Conservation (phyloP, 805 yeast genomes). For the Ogataea ramenticola region DNA sequence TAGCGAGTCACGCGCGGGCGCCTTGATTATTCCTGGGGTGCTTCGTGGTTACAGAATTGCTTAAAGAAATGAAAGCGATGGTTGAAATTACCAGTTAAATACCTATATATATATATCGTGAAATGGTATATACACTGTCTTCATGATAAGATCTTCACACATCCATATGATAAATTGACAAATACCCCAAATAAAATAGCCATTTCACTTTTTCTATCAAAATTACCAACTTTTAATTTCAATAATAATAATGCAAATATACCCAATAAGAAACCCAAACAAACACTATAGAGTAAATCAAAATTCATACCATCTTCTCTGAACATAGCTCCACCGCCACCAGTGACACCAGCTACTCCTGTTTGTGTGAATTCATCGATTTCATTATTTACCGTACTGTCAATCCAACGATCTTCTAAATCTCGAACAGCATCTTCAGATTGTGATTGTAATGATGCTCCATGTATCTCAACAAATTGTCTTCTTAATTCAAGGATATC, state of each 20-base stretch:
- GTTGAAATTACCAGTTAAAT: too few species aligned
- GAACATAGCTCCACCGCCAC: neutral
- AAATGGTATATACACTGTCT: too few species aligned
- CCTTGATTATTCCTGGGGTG: too few species aligned
- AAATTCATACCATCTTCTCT: slow-evolving; percentile 36
- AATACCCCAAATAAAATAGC: slow-evolving; percentile 66
- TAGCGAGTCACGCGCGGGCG: neutral
- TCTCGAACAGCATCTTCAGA: slow-evolving; percentile 50
- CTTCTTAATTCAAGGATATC: slow-evolving; percentile 66
- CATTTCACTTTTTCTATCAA: slow-evolving; percentile 57
- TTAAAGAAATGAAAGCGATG: too few species aligned
- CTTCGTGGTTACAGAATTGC: too few species aligned
- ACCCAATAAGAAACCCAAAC: slow-evolving; percentile 73
- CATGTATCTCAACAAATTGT: slow-evolving; percentile 70
- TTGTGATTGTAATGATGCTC: slow-evolving; percentile 25
- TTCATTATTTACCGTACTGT: slow-evolving; percentile 56
- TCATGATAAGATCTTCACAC: slow-evolving; percentile 40
- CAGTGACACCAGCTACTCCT: neutral
- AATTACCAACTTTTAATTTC: slow-evolving; percentile 49
- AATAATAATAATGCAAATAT: slow-evolving; percentile 58
- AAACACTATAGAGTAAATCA: slow-evolving; percentile 62
- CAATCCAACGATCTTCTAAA: slow-evolving; percentile 85
- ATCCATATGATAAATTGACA: slow-evolving; percentile 61
- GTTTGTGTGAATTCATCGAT: slow-evolving; percentile 35
- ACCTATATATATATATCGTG: neutral